Base-by-base conservation (phyloP, 768 basidiomycete genomes). In the Pulveroboletus sp. region DNA sequence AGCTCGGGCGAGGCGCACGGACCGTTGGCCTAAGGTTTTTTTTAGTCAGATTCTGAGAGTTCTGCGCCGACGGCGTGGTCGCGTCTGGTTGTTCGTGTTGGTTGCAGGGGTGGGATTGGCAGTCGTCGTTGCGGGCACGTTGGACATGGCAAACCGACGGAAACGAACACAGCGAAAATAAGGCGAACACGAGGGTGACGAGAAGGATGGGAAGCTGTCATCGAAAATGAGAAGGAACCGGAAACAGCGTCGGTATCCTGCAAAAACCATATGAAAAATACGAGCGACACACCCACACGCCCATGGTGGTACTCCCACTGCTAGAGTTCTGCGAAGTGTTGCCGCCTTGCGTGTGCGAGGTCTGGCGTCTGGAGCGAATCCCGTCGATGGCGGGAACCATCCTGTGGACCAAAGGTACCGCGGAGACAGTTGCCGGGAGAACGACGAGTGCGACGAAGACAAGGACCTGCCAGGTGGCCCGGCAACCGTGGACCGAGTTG, bases 41-140 rank as follows among this genome's bases (percentile, higher is more conserved):
- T n/a, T n/a, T n/a, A n/a, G n/a, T n/a, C n/a, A n/a, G n/a, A n/a
- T n/a, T n/a, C n/a, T n/a, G n/a, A n/a, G n/a, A n/a, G 86, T 89
- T 31, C 86, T 76, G 29, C 75, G 68, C 7, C 78, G 71, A 22
- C 67, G 56, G n/a, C 52, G 46, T 8, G 59, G 22, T 32, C 53
- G 46, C 4, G 35, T 8, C 16, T 40, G 39, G 24, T 5, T 26
- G n/a, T 22, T 22, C 30, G 45, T 6, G 29, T 37, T 49, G 26
- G 69, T 64, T 1, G 27, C 23, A 11, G 44, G 3, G 9, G 45
- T 20, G 11, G 55, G 10, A 5, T 26, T 16, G 1, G 45, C 12
- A 19, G 45, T 27, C 1, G 38, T 27, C 6, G n/a, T n/a, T n/a
- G n/a, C 20, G 23, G 40, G 23, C 4, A 36, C 26, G 23, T 51